These are phyloP conservation scores for Gossypium davidsonii DNA, from an alignment of 441 rosid genomes.

Conservation along the genomic window DNA sequence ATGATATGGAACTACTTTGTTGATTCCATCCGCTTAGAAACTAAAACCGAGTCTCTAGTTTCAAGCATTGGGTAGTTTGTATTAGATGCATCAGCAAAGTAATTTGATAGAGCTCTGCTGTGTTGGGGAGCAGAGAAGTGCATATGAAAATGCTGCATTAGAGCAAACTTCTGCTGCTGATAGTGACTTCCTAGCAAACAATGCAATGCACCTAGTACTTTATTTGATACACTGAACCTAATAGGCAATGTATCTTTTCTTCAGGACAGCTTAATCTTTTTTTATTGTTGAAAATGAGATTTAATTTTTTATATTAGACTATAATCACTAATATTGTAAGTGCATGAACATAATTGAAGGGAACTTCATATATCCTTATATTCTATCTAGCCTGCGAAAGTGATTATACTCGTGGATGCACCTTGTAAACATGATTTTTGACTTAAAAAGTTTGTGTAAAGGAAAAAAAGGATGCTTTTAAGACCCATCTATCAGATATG, in stretches of 20 bases:
- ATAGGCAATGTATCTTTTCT: slow-evolving; percentile 2
- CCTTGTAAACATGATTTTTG: not conserved
- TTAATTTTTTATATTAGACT: not conserved
- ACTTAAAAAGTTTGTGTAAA: not conserved
- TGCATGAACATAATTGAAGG: not conserved
- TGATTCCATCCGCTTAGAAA: not conserved
- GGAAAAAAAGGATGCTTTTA: not conserved
- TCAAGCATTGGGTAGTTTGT: not conserved
- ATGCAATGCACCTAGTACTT: slow-evolving; percentile 5
- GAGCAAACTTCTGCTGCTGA: not conserved
- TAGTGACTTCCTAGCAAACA: not conserved
- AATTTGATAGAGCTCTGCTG: not conserved
- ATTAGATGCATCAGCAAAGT: not conserved
- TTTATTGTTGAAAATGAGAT: not conserved
- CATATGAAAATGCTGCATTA: not conserved
- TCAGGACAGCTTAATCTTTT: not conserved
- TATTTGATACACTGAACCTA: slow-evolving; percentile 8
- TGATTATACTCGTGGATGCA: not conserved
- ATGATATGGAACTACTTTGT: not conserved
- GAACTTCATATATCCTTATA: not conserved
- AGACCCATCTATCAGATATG: not conserved
- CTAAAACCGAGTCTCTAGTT: not conserved
- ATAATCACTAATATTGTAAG: not conserved
- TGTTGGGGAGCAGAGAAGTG: not conserved
- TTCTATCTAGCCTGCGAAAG: not conserved